phyloP scores from a whole-genome alignment of 2,329 filamentous ascomycete species.

The Trichoderma hamatum region DNA sequence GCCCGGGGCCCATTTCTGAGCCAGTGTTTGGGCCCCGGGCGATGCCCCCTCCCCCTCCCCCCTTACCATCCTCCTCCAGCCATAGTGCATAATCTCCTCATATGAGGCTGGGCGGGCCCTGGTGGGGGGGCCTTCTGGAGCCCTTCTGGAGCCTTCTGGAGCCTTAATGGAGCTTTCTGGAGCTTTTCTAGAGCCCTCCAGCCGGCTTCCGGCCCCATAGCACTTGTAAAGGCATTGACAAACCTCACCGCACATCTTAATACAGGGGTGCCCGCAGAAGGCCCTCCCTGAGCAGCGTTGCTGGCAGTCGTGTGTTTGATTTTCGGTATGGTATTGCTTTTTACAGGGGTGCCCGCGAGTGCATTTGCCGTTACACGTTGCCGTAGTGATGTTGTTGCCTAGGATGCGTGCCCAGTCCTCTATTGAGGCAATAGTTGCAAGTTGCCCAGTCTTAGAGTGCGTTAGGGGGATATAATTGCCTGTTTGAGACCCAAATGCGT shows the following conservation, averaged over 20 bases:
- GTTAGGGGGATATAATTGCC: slow-evolving; percentile 58
- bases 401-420: slow-evolving; percentile 52
- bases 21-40: too few relatives aligned
- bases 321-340: slow-evolving; percentile 29
- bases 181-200: too few relatives aligned
- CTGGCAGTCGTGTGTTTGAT: not conserved
- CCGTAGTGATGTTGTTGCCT: slow-evolving; percentile 30
- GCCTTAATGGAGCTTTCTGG: too few relatives aligned
- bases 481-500: slow-evolving; percentile 45
- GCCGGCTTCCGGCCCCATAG: not conserved
- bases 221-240: not conserved
- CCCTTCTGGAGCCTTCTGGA: too few relatives aligned
- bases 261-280: slow-evolving; percentile 4
- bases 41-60: too few relatives aligned
- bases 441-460: slow-evolving; percentile 58
- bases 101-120: too few relatives aligned
- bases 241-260: not conserved
- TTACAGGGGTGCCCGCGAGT: slow-evolving; percentile 32
- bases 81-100: too few relatives aligned
- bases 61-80: too few relatives aligned
- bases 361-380: slow-evolving; percentile 27
- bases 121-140: too few relatives aligned
- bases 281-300: not conserved
- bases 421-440: slow-evolving; percentile 53
- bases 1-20: too few relatives aligned